phyloP scores from a whole-genome alignment of 78 protist genomes.

The Emiliania huxleyi region DNA sequence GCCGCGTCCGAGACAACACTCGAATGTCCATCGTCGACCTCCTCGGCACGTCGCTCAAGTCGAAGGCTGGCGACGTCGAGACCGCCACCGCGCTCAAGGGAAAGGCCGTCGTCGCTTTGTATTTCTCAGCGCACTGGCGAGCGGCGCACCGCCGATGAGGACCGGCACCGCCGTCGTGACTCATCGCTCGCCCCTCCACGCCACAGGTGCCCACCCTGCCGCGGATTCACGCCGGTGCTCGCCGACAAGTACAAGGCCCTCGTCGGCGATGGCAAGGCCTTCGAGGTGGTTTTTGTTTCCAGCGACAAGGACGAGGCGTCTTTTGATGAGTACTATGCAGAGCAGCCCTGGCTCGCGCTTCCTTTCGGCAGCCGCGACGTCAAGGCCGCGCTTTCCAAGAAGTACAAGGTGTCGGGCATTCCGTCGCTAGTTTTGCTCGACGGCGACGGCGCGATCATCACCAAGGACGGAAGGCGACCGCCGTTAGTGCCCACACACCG shows the following conservation, averaged over 20 bases:
- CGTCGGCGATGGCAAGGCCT: background rate
- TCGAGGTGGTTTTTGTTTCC: constrained; percentile 46
- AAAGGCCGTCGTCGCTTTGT: constrained; percentile 19
- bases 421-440: background rate
- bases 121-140: constrained; percentile 57
- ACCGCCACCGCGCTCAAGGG: constrained; percentile 6
- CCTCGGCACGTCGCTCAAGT: too few relatives aligned
- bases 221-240: constrained; percentile 42
- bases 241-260: background rate
- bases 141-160: too few relatives aligned
- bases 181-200: too few relatives aligned
- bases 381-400: background rate
- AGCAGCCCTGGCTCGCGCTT: background rate
- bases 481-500: too few relatives aligned
- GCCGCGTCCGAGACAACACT: too few relatives aligned
- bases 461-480: constrained; percentile 22
- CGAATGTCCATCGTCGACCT: too few relatives aligned
- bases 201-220: constrained; percentile 59
- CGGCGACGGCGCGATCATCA: background rate
- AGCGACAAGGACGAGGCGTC: constrained; percentile 30
- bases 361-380: background rate
- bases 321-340: constrained; percentile 15
- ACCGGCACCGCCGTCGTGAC: too few relatives aligned
- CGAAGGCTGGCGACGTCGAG: too few relatives aligned
- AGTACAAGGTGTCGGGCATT: constrained; percentile 19